Evolutionary conservation across 1,284 basidiomycete species (phyloP), one percentile per base, ranked within the genome.

Genomic region (Tranzscheliella williamsii): DNA sequence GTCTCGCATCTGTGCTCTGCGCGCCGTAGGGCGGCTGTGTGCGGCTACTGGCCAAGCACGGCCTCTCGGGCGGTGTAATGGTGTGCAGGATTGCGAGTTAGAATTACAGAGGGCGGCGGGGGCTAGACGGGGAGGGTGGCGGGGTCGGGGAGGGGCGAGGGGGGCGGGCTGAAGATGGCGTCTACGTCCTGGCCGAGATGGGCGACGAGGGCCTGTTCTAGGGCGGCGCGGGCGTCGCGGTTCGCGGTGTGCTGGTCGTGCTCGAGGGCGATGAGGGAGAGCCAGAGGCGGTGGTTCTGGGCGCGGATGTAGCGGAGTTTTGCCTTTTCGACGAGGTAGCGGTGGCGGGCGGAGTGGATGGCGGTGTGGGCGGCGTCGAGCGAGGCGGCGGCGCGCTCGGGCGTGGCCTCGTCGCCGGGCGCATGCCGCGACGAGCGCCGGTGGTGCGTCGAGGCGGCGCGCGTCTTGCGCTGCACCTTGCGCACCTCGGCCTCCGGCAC

Each of bases 311-410:
- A 47, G 11, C 53, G 41, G 21, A 68, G 38, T 35, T 74, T 75
- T 12, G 73, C 73, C 38, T 76, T 75, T 24, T 72, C 73, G 11
- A 74, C 51, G 0, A 76, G 48, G 43, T 72, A 76, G 9, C 49
- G 42, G 13, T 63, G 53, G 18, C 56, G 48, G 16, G 66, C 55
- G 7, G 23, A 31, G n/a, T 42, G 40, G 22, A 62, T 55, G 5
- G 51, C 37, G 3, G 39, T 7, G 27, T 49, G 36, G 16, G 56
- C 57, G 1, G 53, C 42, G 24, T 63, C 57, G 34, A 52, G 45
- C 24, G 47, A 38, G 8, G 4, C n/a, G 26, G 8, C 15, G 26
- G 26, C 8, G 26, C 2, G 17, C 29, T 31, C 26, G n/a, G 12
- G 24, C 20, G 32, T 40, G 27, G 38, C 38, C 3, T 22, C 22